Evolutionary conservation across 768 basidiomycete genomes (phyloP).

Genomic region (Trametes cinnabarina): DNA sequence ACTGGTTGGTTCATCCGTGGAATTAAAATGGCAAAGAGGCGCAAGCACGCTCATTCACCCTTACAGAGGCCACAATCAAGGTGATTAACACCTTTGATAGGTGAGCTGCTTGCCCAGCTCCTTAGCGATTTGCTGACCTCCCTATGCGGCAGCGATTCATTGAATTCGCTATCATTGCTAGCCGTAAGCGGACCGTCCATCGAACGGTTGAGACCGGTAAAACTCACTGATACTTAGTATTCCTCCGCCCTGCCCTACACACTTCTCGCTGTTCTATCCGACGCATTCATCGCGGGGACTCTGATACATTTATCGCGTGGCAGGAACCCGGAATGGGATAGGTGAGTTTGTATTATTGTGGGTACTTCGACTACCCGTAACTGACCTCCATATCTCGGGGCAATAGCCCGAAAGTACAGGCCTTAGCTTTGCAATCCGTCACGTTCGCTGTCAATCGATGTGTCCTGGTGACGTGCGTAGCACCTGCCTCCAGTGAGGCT

Average conservation of each 20-base stretch:
- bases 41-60: background rate
- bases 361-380: no score
- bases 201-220: background rate
- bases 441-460: constrained; percentile 14
- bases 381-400: no score
- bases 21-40: no score
- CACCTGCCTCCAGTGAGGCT: no score
- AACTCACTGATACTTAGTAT: background rate
- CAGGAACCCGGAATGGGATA: constrained; percentile 2
- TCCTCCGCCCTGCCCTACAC: constrained; percentile 14
- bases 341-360: background rate
- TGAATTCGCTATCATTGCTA: constrained; percentile 7
- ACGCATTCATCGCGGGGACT: constrained; percentile 16
- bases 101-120: background rate
- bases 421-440: background rate
- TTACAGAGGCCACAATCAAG: constrained; percentile 14
- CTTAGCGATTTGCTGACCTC: background rate
- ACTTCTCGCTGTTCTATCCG: constrained; percentile 15
- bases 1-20: constrained; percentile 1
- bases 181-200: constrained; percentile 3
- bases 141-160: background rate
- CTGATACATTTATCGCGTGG: constrained; percentile 13
- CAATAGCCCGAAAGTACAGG: background rate
- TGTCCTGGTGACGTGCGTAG: constrained; percentile 8
- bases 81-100: constrained; percentile 12